Evolutionary conservation across 257 asterid genomes (phyloP).

Genomic region (Capsicum baccatum): DNA sequence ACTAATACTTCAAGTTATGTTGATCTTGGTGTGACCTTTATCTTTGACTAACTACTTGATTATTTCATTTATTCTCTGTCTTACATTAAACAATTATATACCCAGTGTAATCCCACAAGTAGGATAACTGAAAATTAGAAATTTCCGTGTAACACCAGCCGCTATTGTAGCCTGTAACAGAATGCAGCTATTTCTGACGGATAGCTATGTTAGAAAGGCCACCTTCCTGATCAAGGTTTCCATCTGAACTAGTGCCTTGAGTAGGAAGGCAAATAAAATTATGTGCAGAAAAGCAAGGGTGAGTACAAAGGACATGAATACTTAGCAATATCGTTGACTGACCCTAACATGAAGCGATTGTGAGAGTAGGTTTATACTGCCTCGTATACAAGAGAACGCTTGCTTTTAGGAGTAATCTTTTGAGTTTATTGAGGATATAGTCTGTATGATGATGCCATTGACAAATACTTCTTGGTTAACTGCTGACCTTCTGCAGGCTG

Average conservation of each 20-base stretch:
- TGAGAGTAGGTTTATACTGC: too few relatives aligned
- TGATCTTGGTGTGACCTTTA: background rate
- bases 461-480: background rate
- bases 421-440: background rate
- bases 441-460: background rate
- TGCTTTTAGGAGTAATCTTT: background rate
- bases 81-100: background rate
- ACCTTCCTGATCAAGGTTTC: too few relatives aligned
- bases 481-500: conserved; percentile 58
- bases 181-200: background rate
- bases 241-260: background rate
- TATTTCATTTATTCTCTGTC: background rate
- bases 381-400: background rate
- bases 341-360: too few relatives aligned
- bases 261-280: background rate
- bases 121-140: background rate
- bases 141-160: background rate
- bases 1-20: background rate
- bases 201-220: background rate
- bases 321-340: too few relatives aligned
- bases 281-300: background rate
- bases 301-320: too few relatives aligned
- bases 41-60: background rate
- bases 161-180: background rate
- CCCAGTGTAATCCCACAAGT: too few relatives aligned